These are phyloP conservation scores for Cordyceps cateniannulata DNA, from an alignment of 2,329 filamentous ascomycete species.

Conservation along the genomic window DNA sequence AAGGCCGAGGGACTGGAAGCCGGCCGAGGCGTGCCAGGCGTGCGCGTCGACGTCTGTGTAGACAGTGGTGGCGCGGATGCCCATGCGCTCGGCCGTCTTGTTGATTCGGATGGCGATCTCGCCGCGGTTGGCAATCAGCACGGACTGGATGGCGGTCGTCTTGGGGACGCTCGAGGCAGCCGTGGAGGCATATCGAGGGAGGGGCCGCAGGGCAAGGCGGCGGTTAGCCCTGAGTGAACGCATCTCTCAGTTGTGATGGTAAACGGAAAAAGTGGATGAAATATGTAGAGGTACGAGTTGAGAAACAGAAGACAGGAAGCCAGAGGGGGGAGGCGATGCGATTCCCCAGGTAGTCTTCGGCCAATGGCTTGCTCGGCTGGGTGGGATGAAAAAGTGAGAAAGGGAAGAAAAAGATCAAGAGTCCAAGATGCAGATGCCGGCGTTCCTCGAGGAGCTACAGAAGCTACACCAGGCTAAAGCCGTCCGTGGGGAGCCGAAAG, in stretches of 20 bases:
- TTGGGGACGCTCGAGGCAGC: slow-evolving; percentile 28
- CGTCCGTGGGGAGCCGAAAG: slow-evolving; percentile 28
- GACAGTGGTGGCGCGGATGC: slow-evolving; percentile 87
- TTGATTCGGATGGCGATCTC: slow-evolving; percentile 95
- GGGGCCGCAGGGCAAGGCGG: slow-evolving; percentile 40
- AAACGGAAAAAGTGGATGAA: not conserved
- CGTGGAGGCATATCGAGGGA: slow-evolving; percentile 31
- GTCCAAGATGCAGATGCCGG: not conserved
- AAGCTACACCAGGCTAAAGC: slow-evolving; percentile 1
- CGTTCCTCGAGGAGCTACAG: slow-evolving; percentile 2
- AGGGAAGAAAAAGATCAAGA: not conserved
- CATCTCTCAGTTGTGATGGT: slow-evolving; percentile 33
- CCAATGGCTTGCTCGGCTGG: not conserved
- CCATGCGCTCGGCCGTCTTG: slow-evolving; percentile 77
- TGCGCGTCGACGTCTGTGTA: slow-evolving; percentile 88
- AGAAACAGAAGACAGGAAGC: not conserved
- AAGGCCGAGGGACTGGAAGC: slow-evolving; percentile 76
- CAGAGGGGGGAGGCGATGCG: not conserved
- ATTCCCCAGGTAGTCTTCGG: not conserved
- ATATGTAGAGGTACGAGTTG: not conserved
- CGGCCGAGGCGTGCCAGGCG: slow-evolving; percentile 82
- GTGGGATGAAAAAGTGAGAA: slow-evolving; percentile 13
- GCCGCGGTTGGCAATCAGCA: slow-evolving; percentile 93
- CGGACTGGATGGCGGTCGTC: slow-evolving; percentile 58
- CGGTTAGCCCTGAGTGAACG: slow-evolving; percentile 48